phyloP scores from a whole-genome alignment of 257 asterid species.

The Osmanthus fragrans region DNA sequence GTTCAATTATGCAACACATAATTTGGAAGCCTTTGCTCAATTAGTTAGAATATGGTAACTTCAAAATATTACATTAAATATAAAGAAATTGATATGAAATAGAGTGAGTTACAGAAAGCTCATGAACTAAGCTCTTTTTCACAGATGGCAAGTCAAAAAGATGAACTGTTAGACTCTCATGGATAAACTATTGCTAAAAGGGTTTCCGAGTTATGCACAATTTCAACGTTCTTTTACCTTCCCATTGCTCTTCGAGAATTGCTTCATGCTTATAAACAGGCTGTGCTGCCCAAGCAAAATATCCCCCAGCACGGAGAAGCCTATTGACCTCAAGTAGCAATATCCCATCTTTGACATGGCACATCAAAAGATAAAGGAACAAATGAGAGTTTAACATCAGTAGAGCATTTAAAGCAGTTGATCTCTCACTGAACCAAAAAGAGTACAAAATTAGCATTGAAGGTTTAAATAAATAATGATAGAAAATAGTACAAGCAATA shows the following conservation, averaged over 20 bases:
- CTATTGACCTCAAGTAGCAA: conserved; percentile 92
- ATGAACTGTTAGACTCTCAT: neutral
- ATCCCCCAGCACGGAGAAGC: conserved; percentile 95
- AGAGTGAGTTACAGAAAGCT: neutral
- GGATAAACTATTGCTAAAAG: neutral
- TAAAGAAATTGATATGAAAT: neutral
- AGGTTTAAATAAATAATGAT: neutral
- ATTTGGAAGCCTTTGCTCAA: neutral
- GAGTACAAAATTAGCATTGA: neutral
- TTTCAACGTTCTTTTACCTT: conserved; percentile 51
- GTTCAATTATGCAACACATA: neutral
- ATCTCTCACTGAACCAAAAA: conserved; percentile 5
- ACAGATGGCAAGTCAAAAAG: conserved; percentile 12
- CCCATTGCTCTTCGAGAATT: conserved; percentile 84
- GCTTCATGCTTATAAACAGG: conserved; percentile 96
- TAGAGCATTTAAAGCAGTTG: neutral
- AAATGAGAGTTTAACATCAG: conserved; percentile 16
- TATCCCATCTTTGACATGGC: conserved; percentile 65
- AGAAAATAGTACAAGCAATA: neutral
- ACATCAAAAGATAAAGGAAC: conserved; percentile 10
- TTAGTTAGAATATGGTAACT: conserved; percentile 12
- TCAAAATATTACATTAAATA: neutral
- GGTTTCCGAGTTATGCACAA: conserved; percentile 6
- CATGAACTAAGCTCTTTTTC: neutral
- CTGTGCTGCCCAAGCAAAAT: conserved; percentile 98